phyloP scores from a whole-genome alignment of 1,284 basidiomycete genomes.

The Ganoderma leucocontextum region DNA sequence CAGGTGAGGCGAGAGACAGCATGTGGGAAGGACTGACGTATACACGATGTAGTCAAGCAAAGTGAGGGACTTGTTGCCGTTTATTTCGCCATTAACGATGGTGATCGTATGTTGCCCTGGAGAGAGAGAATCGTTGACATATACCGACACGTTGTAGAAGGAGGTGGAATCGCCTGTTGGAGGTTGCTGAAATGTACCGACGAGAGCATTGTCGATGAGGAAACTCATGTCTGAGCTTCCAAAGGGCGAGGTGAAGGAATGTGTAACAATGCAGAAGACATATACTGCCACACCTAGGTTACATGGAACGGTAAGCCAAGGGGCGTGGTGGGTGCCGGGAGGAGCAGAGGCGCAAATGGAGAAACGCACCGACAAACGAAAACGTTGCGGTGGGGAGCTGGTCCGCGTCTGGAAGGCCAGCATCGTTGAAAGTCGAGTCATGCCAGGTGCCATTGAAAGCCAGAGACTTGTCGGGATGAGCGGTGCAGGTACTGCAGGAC shows the following conservation, averaged over 20 bases:
- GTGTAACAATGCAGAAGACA: slow-evolving; percentile 43
- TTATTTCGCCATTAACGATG: slow-evolving; percentile 27
- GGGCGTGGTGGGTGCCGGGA: neutral
- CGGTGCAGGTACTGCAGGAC: slow-evolving; percentile 37
- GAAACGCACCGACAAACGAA: slow-evolving; percentile 27
- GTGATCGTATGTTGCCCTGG: slow-evolving; percentile 33
- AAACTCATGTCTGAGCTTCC: slow-evolving; percentile 47
- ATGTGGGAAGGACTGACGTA: slow-evolving; percentile 28
- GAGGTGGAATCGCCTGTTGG: slow-evolving; percentile 25
- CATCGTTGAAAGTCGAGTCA: slow-evolving; percentile 36
- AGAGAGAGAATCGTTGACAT: slow-evolving; percentile 38
- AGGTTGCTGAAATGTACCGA: slow-evolving; percentile 38
- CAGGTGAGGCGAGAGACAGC: slow-evolving; percentile 4
- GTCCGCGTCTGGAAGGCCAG: slow-evolving; percentile 11
- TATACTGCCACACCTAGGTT: slow-evolving; percentile 43
- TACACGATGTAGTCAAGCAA: slow-evolving; percentile 37
- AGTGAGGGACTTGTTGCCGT: slow-evolving; percentile 26
- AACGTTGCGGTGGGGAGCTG: slow-evolving; percentile 37
- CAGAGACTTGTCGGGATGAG: slow-evolving; percentile 35
- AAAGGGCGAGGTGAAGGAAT: slow-evolving; percentile 33
- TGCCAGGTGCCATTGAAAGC: slow-evolving; percentile 33
- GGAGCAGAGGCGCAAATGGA: neutral
- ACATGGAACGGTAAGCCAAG: neutral
- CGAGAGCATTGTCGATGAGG: slow-evolving; percentile 43
- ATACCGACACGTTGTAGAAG: slow-evolving; percentile 46